Evolutionary conservation across 2,329 filamentous ascomycete species (phyloP).

Genomic region (Scolecobasidium constrictum): DNA sequence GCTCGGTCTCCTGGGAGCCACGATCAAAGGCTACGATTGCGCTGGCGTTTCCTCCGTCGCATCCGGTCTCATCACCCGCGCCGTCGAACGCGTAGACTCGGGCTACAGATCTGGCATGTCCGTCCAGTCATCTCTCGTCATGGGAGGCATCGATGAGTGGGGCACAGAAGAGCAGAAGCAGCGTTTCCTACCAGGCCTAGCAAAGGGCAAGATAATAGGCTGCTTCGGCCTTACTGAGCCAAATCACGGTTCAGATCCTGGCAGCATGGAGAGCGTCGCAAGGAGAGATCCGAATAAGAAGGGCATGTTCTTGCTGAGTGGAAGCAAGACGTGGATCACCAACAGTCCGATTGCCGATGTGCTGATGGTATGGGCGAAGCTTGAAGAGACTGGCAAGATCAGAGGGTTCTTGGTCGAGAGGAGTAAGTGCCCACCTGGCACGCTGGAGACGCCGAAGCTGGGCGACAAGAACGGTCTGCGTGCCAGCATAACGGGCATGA

Average conservation of each 20-base stretch:
- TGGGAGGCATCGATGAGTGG: constrained; percentile 85
- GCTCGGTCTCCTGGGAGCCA: constrained; percentile 76
- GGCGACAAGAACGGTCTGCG: constrained; percentile 93
- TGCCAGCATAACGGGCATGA: constrained; percentile 95
- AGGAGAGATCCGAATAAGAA: constrained; percentile 74
- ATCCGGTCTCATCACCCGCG: constrained; percentile 79
- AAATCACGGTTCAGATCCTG: constrained; percentile 85
- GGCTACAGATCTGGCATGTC: constrained; percentile 90
- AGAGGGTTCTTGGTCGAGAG: constrained; percentile 85
- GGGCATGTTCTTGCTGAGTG: constrained; percentile 68
- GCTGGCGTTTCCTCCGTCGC: constrained; percentile 81
- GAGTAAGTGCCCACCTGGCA: constrained; percentile 72
- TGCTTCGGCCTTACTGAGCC: constrained; percentile 88
- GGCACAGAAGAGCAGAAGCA: constrained; percentile 83
- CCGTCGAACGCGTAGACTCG: constrained; percentile 83
- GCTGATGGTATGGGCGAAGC: constrained; percentile 83
- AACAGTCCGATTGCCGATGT: constrained; percentile 86
- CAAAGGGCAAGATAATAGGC: constrained; percentile 70
- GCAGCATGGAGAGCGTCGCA: constrained; percentile 82
- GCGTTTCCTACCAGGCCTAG: constrained; percentile 67
- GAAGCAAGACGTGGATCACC: constrained; percentile 90
- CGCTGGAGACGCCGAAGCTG: constrained; percentile 80
- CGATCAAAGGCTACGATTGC: constrained; percentile 78
- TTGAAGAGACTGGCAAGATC: constrained; percentile 86
- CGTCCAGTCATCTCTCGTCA: constrained; percentile 83